These are phyloP conservation scores for Echium plantagineum DNA, from an alignment of 257 asterid genomes.

Conservation along the genomic window DNA sequence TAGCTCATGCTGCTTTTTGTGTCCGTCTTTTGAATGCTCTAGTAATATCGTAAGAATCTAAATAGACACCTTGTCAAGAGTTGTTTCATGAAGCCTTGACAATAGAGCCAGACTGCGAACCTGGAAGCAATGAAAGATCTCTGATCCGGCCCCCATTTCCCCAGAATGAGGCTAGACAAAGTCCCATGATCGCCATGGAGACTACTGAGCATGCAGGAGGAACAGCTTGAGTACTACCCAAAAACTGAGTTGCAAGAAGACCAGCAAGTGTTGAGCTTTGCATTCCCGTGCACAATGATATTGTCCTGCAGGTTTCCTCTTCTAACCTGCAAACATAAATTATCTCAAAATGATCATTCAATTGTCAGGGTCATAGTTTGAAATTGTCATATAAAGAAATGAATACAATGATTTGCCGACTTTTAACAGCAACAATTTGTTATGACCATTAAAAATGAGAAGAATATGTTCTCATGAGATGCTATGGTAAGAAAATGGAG, in stretches of 20 bases:
- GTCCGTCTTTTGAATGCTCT: not conserved
- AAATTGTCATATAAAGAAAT: not conserved
- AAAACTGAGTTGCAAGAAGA: slow-evolving; percentile 82
- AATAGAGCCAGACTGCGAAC: slow-evolving; percentile 30
- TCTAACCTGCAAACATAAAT: slow-evolving; percentile 42
- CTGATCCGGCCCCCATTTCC: slow-evolving; percentile 65
- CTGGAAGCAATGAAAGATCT: slow-evolving; percentile 32
- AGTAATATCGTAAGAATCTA: not conserved
- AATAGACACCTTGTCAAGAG: not conserved
- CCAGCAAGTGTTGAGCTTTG: slow-evolving; percentile 96
- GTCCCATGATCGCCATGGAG: slow-evolving; percentile 98
- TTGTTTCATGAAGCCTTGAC: slow-evolving; percentile 21
- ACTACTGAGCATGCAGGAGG: slow-evolving; percentile 95
- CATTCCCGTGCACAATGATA: slow-evolving; percentile 94
- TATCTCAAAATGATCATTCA: not conserved
- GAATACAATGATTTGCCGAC: not conserved
- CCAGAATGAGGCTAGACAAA: slow-evolving; percentile 94
- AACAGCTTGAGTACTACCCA: slow-evolving; percentile 81
- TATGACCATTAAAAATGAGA: too few species aligned
- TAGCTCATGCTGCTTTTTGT: too few species aligned
- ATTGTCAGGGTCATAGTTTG: too few species aligned
- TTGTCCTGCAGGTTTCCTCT: slow-evolving; percentile 77
- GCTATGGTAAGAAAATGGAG: too few species aligned
- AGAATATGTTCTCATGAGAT: too few species aligned
- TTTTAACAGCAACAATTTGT: too few species aligned